Evolutionary conservation across 176 grass and related monocot genomes (phyloP).

Genomic region (Zoysia japonica): DNA sequence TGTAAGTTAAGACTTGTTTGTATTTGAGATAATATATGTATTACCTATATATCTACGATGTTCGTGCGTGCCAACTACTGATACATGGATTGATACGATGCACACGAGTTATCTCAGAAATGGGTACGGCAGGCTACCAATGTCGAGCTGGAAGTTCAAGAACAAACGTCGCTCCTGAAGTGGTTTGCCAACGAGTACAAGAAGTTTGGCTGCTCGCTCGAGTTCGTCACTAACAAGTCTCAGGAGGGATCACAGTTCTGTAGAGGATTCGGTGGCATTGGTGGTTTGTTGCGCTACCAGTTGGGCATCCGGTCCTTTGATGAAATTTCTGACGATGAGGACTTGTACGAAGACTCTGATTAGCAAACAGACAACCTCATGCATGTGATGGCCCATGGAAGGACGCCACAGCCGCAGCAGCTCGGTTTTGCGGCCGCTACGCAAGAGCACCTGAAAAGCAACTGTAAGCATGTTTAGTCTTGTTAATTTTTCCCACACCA

Average conservation of each 20-base stretch:
- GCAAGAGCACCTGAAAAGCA: constrained; percentile 26
- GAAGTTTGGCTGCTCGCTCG: constrained; percentile 54
- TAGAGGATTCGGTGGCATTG: constrained; percentile 58
- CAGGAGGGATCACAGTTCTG: constrained; percentile 62
- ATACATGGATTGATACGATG: too few relatives aligned
- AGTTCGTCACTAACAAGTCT: constrained; percentile 62
- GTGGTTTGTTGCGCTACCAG: constrained; percentile 55
- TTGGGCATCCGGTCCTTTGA: constrained; percentile 57
- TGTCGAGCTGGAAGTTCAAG: constrained; percentile 53
- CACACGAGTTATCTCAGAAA: too few relatives aligned
- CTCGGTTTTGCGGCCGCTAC: constrained; percentile 31
- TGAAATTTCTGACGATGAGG: constrained; percentile 47
- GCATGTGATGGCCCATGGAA: constrained; percentile 55
- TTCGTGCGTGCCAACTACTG: too few relatives aligned
- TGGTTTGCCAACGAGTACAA: constrained; percentile 64
- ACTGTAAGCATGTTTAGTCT: constrained; percentile 19
- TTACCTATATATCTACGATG: too few relatives aligned
- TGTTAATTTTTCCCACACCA: background rate
- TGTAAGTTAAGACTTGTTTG: too few relatives aligned
- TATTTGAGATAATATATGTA: too few relatives aligned
- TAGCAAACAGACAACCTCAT: constrained; percentile 53
- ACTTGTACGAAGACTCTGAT: constrained; percentile 53
- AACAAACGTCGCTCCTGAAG: constrained; percentile 47
- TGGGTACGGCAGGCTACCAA: constrained; percentile 19
- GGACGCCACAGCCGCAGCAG: constrained; percentile 33